A percentile compares a stretch with the other conserved stretches of the same genome.
phyloP scores from a whole-genome alignment of 2,329 filamentous ascomycete genomes.

The Daldinia sp. region DNA sequence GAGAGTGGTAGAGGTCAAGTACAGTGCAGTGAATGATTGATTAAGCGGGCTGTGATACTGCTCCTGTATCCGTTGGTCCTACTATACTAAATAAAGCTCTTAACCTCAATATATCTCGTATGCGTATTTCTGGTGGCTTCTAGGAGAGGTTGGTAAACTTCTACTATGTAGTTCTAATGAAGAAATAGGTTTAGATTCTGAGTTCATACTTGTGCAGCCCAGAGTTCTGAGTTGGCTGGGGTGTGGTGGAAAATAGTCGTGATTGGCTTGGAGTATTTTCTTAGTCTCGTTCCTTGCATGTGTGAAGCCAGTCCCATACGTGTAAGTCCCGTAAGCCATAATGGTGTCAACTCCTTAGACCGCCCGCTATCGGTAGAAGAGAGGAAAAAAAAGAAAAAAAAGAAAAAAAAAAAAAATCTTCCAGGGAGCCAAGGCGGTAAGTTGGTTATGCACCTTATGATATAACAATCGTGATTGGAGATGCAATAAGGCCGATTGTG shows the following conservation, averaged over 20 bases:
- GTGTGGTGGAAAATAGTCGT: conserved; percentile 18
- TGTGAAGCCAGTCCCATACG: conserved; percentile 20
- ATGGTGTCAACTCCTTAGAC: conserved; percentile 23
- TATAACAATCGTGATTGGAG: conserved; percentile 22
- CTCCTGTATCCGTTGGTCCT: not conserved
- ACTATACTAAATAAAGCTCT: not conserved
- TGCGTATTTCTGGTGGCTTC: conserved; percentile 5
- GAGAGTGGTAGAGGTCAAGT: conserved; percentile 7
- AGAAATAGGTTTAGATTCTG: not conserved
- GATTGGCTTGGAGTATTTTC: conserved; percentile 29
- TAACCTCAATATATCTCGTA: conserved; percentile 11
- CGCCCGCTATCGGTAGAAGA: conserved; percentile 25
- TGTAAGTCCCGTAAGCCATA: conserved; percentile 26
- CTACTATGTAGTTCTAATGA: not conserved
- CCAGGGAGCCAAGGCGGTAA: not conserved
- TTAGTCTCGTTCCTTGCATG: conserved; percentile 42
- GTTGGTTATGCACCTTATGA: conserved; percentile 19
- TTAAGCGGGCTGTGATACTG: not conserved
- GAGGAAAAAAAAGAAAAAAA: not conserved
- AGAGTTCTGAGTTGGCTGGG: conserved; percentile 5
- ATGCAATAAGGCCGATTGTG: conserved; percentile 26
- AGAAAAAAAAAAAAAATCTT: conserved; percentile 11
- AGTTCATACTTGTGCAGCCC: not conserved
- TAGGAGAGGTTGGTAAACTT: conserved; percentile 6
- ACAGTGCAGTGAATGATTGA: conserved; percentile 18